These are phyloP conservation scores for Tubosaeta brunneosetosa DNA, from an alignment of 768 basidiomycete species.

Conservation along the genomic window DNA sequence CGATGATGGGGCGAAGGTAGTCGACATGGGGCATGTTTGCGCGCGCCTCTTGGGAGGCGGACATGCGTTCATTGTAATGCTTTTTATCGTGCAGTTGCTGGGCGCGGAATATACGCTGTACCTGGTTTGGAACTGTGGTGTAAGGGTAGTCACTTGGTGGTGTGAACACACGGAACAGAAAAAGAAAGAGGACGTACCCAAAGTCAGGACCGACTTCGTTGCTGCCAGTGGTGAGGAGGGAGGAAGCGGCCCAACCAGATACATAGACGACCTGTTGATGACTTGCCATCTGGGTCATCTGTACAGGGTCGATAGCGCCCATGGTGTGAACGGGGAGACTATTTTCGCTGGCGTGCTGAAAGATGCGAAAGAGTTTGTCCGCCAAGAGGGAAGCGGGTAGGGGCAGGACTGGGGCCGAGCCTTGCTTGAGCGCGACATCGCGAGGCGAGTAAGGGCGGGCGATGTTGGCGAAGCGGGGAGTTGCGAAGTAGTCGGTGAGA, in stretches of 20 bases:
- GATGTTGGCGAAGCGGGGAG: conserved; percentile 66
- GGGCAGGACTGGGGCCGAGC: conserved; percentile 73
- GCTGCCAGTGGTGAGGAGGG: conserved; percentile 80
- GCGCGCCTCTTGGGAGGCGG: conserved; percentile 56
- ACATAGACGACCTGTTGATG: conserved; percentile 86
- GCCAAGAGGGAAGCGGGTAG: conserved; percentile 75
- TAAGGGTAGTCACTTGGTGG: conserved; percentile 82
- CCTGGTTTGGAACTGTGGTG: conserved; percentile 94
- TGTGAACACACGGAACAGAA: neutral
- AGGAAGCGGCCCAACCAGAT: conserved; percentile 90
- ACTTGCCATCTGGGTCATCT: conserved; percentile 91
- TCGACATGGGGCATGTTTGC: conserved; percentile 75
- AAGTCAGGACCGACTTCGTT: conserved; percentile 93
- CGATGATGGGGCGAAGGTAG: conserved; percentile 89
- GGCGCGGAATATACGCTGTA: conserved; percentile 85
- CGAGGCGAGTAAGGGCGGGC: conserved; percentile 78
- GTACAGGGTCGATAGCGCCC: conserved; percentile 91
- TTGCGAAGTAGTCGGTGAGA: conserved; percentile 68
- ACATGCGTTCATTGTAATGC: conserved; percentile 82
- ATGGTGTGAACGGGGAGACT: conserved; percentile 80
- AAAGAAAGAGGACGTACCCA: conserved; percentile 42
- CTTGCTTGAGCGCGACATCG: conserved; percentile 84
- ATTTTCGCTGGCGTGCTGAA: conserved; percentile 58
- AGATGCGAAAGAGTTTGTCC: conserved; percentile 73
- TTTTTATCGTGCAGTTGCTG: conserved; percentile 93